A percentile compares a stretch with the other conserved stretches of the same genome.
Evolutionary conservation across 768 basidiomycete species (phyloP).

Genomic region (Ramaria sp.): DNA sequence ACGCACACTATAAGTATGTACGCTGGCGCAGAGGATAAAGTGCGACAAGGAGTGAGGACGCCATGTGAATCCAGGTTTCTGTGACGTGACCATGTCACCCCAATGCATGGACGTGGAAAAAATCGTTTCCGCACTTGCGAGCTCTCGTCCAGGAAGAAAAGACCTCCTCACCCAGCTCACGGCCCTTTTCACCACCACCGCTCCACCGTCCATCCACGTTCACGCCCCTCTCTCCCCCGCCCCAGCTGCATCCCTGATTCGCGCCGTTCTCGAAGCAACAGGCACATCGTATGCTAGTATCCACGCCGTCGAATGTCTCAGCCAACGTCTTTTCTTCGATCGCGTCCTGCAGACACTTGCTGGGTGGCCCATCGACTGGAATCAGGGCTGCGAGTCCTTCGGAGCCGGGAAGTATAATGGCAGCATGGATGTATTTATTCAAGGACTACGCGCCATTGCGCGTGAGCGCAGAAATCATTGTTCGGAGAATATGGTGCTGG

Average conservation of each 20-base stretch:
- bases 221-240: constrained; percentile 44
- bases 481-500: constrained; percentile 40
- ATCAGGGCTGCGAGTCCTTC: constrained; percentile 43
- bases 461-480: constrained; percentile 7
- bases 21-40: no score
- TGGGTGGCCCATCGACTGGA: constrained; percentile 46
- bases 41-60: no score
- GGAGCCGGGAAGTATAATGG: constrained; percentile 43
- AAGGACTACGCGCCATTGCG: constrained; percentile 36
- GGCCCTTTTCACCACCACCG: constrained; percentile 19
- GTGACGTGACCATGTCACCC: no score
- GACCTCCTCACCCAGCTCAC: not conserved
- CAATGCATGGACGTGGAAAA: no score
- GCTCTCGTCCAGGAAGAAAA: not conserved
- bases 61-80: no score
- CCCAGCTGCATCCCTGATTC: constrained; percentile 35
- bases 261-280: constrained; percentile 23
- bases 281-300: constrained; percentile 31
- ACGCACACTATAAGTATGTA: no score
- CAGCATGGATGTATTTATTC: constrained; percentile 58
- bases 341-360: constrained; percentile 51
- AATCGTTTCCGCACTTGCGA: not conserved
- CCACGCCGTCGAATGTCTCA: constrained; percentile 52
- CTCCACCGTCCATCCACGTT: constrained; percentile 54
- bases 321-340: constrained; percentile 54